Conservation (phyloP, 2,329 filamentous ascomycete genomes). For the Fusarium falciforme region DNA sequence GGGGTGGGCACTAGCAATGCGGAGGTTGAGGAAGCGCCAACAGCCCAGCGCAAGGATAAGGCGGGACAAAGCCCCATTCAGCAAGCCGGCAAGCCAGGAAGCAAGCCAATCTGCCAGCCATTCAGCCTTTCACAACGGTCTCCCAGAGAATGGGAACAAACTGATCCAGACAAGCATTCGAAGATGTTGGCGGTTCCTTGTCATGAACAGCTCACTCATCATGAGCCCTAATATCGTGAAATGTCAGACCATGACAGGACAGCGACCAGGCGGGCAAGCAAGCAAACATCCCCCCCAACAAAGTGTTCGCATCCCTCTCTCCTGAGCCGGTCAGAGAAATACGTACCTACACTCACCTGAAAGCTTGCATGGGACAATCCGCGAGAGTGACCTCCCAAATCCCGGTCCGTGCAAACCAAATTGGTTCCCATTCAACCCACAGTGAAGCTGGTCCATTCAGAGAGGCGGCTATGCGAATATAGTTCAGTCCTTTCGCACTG, state of each 20-base stretch:
- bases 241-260: neutral
- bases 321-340: conserved; percentile 1
- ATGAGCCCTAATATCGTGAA: neutral
- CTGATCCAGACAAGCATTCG: neutral
- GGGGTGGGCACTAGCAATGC: neutral
- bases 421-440: neutral
- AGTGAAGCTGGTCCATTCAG: neutral
- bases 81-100: conserved; percentile 12
- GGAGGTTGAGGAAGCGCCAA: neutral
- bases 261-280: neutral
- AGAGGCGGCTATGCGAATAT: conserved; percentile 2
- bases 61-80: conserved; percentile 10
- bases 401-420: conserved; percentile 4
- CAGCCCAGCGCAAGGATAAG: conserved; percentile 5
- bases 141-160: conserved; percentile 9
- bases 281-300: neutral
- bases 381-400: neutral
- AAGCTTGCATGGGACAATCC: conserved; percentile 11
- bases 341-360: conserved; percentile 13
- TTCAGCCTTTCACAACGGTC: conserved; percentile 26
- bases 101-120: conserved; percentile 15
- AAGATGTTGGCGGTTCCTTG: neutral
- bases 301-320: neutral
- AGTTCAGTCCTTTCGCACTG: conserved; percentile 2
- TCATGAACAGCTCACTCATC: neutral